Conservation (phyloP, 768 basidiomycete genomes). For the Lentinula boryana region DNA sequence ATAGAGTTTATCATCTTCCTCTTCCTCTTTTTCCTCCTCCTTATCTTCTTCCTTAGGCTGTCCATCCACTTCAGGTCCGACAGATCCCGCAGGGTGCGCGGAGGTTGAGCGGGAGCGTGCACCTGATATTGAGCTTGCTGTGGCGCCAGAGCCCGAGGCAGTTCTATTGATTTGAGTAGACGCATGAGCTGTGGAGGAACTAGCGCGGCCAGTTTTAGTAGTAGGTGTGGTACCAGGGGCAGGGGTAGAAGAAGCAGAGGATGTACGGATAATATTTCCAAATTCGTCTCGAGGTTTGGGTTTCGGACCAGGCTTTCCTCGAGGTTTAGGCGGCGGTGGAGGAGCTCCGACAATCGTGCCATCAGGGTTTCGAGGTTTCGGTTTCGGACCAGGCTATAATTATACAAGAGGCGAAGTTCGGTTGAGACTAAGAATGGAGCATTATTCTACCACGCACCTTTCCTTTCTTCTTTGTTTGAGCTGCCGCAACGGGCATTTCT, state of each 20-base stretch:
- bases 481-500: neutral
- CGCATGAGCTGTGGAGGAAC: slow-evolving; percentile 12
- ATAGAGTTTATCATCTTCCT: slow-evolving; percentile 72
- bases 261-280: slow-evolving; percentile 7
- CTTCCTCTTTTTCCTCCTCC: slow-evolving; percentile 39
- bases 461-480: slow-evolving; percentile 16
- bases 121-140: slow-evolving; percentile 24
- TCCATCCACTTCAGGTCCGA: slow-evolving; percentile 29
- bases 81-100: slow-evolving; percentile 48
- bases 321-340: slow-evolving; percentile 9
- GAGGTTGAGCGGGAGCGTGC: slow-evolving; percentile 69
- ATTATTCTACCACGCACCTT: slow-evolving; percentile 7
- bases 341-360: slow-evolving; percentile 13
- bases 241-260: slow-evolving; percentile 13
- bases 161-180: slow-evolving; percentile 10
- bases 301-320: slow-evolving; percentile 12
- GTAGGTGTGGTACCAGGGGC: slow-evolving; percentile 5
- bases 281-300: slow-evolving; percentile 10
- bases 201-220: neutral
- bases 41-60: slow-evolving; percentile 33
- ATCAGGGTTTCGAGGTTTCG: slow-evolving; percentile 23
- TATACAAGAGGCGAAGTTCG: neutral
- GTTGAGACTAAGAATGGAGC: neutral
- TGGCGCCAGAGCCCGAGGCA: slow-evolving; percentile 7
- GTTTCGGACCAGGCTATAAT: slow-evolving; percentile 23